Base-by-base conservation (phyloP, 768 basidiomycete species). In the Kwoniella sp. region DNA sequence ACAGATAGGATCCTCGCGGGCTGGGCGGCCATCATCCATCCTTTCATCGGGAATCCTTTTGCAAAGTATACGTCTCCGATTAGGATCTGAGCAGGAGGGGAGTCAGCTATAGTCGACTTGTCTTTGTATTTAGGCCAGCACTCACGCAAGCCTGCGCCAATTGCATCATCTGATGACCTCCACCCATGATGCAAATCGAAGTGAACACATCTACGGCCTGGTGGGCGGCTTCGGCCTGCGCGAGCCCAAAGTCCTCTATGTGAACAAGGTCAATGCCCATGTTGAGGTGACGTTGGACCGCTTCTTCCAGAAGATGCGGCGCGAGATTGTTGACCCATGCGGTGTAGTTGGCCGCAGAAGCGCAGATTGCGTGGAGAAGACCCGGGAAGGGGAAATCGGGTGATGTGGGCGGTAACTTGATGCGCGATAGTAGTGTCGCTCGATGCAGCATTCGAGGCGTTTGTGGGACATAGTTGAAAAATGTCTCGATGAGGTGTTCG, bases 281-380 rank as follows among this genome's bases (percentile, higher is more conserved):
- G 15, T 51, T 19, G 22, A 65, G 52, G 46, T 68, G 40, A 27
- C 60, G 21, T 53, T 63, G 33, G 40, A 69, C 52, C 30, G 60
- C 49, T 19, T 51, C 58, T 33, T 73, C 70, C n/a, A 72, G 54
- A 4, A 58, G 22, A 30, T 73, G 65, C 1, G 74, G 71, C 2
- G 86, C 65, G 27, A 72, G 51, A 2, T 70, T 72, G 46, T 70
- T 70, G 52, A 80, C 78, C 64, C 74, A 87, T 17, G 87, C 86
- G 1, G 89, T 90, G 68, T 90, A 91, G 22, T 88, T 80, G 61
- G 89, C 87, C 17, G 88, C 88, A 36, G 88, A 83, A 1, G 90
- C 91, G 78, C 90, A 91, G 54, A 94, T 89, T n/a, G 90, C 90
- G 73, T 94, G 91, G 0, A 94, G 83, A 44, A 92, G 80, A 9